phyloP scores from a whole-genome alignment of 225 moss, liverwort and hornwort genomes.

The Pseudisothecium myosuroides region DNA sequence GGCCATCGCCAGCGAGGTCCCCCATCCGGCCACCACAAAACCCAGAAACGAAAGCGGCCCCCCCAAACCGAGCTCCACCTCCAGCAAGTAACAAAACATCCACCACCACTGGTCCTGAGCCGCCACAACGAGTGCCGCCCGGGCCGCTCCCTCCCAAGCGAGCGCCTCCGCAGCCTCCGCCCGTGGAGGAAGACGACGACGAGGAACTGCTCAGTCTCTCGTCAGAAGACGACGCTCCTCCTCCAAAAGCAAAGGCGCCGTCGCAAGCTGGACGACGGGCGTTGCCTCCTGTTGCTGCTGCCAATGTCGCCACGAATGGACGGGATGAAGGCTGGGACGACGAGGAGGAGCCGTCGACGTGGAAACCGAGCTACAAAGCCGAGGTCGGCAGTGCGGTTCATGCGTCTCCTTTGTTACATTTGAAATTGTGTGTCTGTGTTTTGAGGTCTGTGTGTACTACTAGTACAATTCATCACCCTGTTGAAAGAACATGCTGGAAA shows the following conservation, averaged over 20 bases:
- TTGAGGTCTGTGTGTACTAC: not conserved
- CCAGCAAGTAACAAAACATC: conserved; percentile 13
- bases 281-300: not conserved
- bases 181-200: conserved; percentile 65
- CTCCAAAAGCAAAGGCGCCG: not conserved
- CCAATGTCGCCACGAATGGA: not conserved
- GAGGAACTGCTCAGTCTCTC: conserved; percentile 84
- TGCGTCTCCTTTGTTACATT: not conserved
- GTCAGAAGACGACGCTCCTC: conserved; percentile 59
- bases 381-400: conserved; percentile 31
- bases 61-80: not conserved
- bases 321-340: conserved; percentile 58
- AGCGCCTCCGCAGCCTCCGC: conserved; percentile 43
- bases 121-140: conserved; percentile 24
- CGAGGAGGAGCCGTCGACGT: conserved; percentile 48
- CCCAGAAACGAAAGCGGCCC: not conserved
- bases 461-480: not conserved
- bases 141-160: conserved; percentile 47
- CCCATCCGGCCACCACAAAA: not conserved
- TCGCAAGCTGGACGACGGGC: conserved; percentile 1
- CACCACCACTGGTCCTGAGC: not conserved
- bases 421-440: not conserved
- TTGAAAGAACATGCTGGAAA: not conserved
- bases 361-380: conserved; percentile 66
- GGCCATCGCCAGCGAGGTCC: conserved; percentile 8